Evolutionary conservation across 2,329 filamentous ascomycete genomes (phyloP), one percentile per base, ranked within the genome.

Genomic region (Rhynchosporium agropyri): DNA sequence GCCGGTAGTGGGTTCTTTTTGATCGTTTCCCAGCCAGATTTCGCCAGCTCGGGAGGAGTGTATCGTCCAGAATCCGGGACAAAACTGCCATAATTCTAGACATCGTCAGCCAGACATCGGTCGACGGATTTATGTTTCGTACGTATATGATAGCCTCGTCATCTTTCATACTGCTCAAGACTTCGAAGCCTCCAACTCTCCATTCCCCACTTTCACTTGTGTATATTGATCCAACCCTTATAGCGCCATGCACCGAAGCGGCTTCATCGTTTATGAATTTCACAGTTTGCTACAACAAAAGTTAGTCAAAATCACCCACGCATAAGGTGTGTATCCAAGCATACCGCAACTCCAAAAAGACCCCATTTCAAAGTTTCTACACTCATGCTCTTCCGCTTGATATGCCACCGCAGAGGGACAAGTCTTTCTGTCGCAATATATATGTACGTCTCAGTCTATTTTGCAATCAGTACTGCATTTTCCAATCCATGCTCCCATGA

Each of bases 281-380:
- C 69, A 98, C 78, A 0, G 95, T 98, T 74, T 92, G 90, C 87
- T 93, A 68, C 10, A 51, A 38, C n/a, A 9, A 15, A 20, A 29
- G 13, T 38, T 2, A 36, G 50, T 66, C 54, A 67, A 49, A 26
- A 26, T 0, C 26, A 57, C 8, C 38, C 4, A n/a, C 20, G 5
- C 5, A 12, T 40, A 31, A n/a, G 13, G 40, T 4, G 4, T n/a
- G 6, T 20, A 20, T 7, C 58, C 38, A 54, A 43, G 64, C 80
- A 50, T 82, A 92, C 90, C 69, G 95, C 92, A 67, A 98, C 80
- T 70, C 87, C 91, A 76, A 92, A 90, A 46, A 99, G 78, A 0
- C 95, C 95, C 95, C 95, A 99, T 85, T 97, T 99, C 54, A 95
- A 86, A 1, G 94, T 98, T 79, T 98, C 95, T 46, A 92, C 88